Percentiles rank a stretch among this genome's conserved stretches.
These are phyloP conservation scores for Plenodomus biglobosus DNA, from an alignment of 2,329 filamentous ascomycete species.

Conservation along the genomic window DNA sequence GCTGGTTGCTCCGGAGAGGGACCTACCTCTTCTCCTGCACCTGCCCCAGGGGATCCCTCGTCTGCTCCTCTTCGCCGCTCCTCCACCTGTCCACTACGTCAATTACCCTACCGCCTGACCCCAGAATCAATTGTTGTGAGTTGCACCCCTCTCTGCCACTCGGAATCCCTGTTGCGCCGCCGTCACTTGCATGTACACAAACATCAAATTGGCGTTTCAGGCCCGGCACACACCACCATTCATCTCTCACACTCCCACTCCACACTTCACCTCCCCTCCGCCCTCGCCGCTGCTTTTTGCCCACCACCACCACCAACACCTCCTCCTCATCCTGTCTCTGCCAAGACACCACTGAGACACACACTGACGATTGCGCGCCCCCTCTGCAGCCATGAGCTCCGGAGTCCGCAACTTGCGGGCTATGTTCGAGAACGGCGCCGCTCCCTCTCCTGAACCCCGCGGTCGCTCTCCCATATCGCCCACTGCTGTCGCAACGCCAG, in stretches of 20 bases:
- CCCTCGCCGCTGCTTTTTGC: not conserved
- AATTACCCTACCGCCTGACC: constrained; percentile 4
- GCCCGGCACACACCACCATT: constrained; percentile 25
- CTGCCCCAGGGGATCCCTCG: constrained; percentile 1
- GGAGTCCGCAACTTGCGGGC: constrained; percentile 54
- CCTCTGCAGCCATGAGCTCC: constrained; percentile 51
- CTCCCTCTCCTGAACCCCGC: constrained; percentile 47
- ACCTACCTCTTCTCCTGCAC: not conserved
- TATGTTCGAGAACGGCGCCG: constrained; percentile 51
- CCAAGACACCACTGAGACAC: constrained; percentile 16
- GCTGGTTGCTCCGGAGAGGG: constrained; percentile 4
- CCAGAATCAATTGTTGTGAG: constrained; percentile 20
- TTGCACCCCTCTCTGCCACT: constrained; percentile 13
- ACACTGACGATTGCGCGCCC: constrained; percentile 29
- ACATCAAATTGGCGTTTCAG: constrained; percentile 26
- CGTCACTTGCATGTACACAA: constrained; percentile 25
- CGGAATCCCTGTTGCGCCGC: constrained; percentile 19
- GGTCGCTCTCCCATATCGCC: constrained; percentile 47
- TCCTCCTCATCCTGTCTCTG: too few relatives aligned
- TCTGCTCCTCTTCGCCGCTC: constrained; percentile 5
- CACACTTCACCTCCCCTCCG: not conserved
- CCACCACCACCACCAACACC: constrained; percentile 7
- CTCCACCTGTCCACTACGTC: constrained; percentile 1
- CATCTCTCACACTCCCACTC: constrained; percentile 28
- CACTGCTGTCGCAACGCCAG: constrained; percentile 25